Conservation (phyloP, 2,329 filamentous ascomycete genomes). For the Diplodia intermedia region DNA sequence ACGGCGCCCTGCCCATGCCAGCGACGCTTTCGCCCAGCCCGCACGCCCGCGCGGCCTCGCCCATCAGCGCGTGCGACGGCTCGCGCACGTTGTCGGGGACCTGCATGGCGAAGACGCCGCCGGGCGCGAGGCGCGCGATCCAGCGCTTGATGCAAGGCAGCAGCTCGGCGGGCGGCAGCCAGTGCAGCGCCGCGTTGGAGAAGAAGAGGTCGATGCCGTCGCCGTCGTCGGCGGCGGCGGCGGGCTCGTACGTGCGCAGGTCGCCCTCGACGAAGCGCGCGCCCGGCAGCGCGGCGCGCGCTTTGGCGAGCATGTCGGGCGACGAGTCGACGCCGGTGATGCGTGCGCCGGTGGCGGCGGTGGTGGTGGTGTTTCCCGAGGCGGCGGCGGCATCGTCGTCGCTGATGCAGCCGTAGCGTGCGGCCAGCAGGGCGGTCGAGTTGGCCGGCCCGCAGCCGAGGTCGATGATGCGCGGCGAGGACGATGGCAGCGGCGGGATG, state of each 20-base stretch:
- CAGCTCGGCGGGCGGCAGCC: conserved; percentile 56
- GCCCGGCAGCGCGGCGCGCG: conserved; percentile 50
- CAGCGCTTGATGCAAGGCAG: conserved; percentile 56
- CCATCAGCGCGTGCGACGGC: conserved; percentile 60
- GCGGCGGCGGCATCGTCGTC: conserved; percentile 39
- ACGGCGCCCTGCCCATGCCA: neutral
- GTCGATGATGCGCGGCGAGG: conserved; percentile 55
- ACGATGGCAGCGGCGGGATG: conserved; percentile 51
- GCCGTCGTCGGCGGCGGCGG: neutral
- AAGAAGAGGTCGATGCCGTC: conserved; percentile 55
- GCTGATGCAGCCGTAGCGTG: conserved; percentile 47
- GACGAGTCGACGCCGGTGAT: conserved; percentile 63
- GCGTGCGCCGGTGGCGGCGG: conserved; percentile 39
- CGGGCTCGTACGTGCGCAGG: conserved; percentile 43
- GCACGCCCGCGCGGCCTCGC: conserved; percentile 45
- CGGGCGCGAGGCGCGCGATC: conserved; percentile 50
- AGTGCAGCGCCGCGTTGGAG: conserved; percentile 66
- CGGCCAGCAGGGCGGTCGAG: conserved; percentile 59
- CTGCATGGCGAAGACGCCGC: conserved; percentile 63
- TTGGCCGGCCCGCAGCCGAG: conserved; percentile 68
- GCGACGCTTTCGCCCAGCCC: neutral
- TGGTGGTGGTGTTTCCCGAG: too few relatives aligned
- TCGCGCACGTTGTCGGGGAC: conserved; percentile 60
- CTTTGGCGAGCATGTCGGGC: conserved; percentile 62
- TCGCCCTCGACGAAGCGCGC: neutral